Evolutionary conservation across 305 asterid genomes (phyloP).

Genomic region (Coffea humblotiana): DNA sequence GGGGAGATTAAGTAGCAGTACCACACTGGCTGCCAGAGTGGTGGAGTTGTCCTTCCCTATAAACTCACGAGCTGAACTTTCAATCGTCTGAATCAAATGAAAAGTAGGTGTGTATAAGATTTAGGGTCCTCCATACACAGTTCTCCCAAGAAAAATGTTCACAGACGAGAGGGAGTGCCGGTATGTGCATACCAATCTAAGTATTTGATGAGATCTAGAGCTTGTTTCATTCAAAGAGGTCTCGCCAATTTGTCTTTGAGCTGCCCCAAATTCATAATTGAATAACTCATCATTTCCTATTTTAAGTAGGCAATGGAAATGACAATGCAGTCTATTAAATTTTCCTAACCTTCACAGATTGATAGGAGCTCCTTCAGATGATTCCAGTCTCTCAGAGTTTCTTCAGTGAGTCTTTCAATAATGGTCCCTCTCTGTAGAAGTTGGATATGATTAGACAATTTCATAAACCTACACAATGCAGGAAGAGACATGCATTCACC

Average conservation of each 20-base stretch:
- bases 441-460: slow-evolving; percentile 23
- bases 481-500: slow-evolving; percentile 45
- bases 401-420: slow-evolving; percentile 89
- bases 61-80: slow-evolving; percentile 96
- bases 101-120: slow-evolving; percentile 9
- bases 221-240: slow-evolving; percentile 88
- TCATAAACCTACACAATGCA: slow-evolving; percentile 14
- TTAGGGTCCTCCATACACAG: not conserved
- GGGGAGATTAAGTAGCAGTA: slow-evolving; percentile 30
- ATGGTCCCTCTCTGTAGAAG: slow-evolving; percentile 72
- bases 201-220: slow-evolving; percentile 98
- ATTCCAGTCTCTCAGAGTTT: slow-evolving; percentile 81
- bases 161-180: slow-evolving; percentile 6
- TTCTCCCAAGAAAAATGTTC: slow-evolving; percentile 3
- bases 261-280: slow-evolving; percentile 35
- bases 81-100: slow-evolving; percentile 73
- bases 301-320: not conserved
- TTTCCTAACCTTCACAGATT: slow-evolving; percentile 66
- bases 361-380: slow-evolving; percentile 87
- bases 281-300: slow-evolving; percentile 13
- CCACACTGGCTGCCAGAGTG: slow-evolving; percentile 97
- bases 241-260: slow-evolving; percentile 88
- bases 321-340: slow-evolving; percentile 6
- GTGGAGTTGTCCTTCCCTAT: slow-evolving; percentile 94
- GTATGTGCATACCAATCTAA: slow-evolving; percentile 66